Conservation (phyloP, 306 rosid genomes). For the Pachyrhizus erosus region DNA sequence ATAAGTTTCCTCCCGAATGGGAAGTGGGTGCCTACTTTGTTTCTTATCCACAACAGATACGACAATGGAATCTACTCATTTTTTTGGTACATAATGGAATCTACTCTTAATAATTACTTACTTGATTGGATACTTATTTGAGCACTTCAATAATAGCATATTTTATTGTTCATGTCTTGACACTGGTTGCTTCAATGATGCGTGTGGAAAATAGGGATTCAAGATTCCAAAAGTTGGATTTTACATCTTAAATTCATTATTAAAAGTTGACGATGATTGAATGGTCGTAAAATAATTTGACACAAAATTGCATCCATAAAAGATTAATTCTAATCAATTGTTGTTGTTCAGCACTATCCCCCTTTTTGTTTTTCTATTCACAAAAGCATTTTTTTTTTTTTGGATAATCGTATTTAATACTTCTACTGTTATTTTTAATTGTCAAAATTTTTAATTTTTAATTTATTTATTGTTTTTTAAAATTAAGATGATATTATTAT, state of each 20-base stretch:
- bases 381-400: too few species aligned
- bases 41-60: conserved; percentile 1
- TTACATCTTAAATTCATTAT: background rate
- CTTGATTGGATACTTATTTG: background rate
- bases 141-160: background rate
- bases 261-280: conserved; percentile 10
- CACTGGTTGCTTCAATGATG: background rate
- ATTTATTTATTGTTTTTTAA: too few species aligned
- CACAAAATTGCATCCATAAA: background rate
- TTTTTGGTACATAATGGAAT: background rate
- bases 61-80: background rate
- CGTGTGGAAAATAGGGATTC: conserved; percentile 21
- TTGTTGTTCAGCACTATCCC: background rate
- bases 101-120: background rate
- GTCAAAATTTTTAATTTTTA: too few species aligned
- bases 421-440: too few species aligned
- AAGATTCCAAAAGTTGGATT: conserved; percentile 10
- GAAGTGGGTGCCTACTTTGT: conserved; percentile 8
- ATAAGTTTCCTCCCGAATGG: conserved; percentile 19
- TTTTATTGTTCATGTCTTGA: background rate
- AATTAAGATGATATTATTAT: too few species aligned
- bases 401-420: too few species aligned
- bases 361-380: background rate
- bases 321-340: background rate
- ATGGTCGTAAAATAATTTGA: background rate